These are phyloP conservation scores for Penicillium concentricum DNA, from an alignment of 2,329 filamentous ascomycete species.

Conservation along the genomic window DNA sequence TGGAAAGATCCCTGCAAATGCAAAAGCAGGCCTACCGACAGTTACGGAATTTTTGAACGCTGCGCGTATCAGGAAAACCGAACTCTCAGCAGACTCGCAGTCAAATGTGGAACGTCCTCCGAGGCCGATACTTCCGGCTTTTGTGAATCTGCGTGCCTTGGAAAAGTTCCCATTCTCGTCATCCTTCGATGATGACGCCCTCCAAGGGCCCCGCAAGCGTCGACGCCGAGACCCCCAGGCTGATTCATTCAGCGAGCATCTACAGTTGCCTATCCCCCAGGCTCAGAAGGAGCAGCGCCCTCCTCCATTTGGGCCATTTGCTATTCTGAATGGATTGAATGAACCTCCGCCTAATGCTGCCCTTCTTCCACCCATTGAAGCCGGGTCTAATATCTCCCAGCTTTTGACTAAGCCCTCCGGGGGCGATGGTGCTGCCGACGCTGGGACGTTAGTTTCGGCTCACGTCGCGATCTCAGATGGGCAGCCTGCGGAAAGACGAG, in stretches of 20 bases:
- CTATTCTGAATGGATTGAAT: constrained; percentile 59
- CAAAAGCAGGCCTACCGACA: constrained; percentile 29
- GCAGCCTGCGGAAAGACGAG: constrained; percentile 30
- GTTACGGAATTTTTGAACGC: constrained; percentile 38
- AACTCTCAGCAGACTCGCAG: constrained; percentile 30
- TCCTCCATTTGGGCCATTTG: constrained; percentile 46
- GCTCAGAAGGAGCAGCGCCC: constrained; percentile 46
- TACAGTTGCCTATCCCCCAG: constrained; percentile 50
- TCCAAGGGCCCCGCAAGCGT: constrained; percentile 42
- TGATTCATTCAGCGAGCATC: constrained; percentile 45
- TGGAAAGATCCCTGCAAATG: constrained; percentile 35
- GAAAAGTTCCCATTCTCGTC: constrained; percentile 45
- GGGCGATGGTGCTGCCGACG: constrained; percentile 25
- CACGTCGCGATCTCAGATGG: constrained; percentile 19
- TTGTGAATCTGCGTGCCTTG: constrained; percentile 49
- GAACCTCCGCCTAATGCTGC: constrained; percentile 63
- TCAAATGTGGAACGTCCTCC: constrained; percentile 39
- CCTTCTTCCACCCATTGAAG: constrained; percentile 60
- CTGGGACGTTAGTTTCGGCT: constrained; percentile 15
- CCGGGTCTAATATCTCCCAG: constrained; percentile 41
- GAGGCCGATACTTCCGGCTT: constrained; percentile 45
- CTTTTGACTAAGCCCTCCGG: constrained; percentile 38
- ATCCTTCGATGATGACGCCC: constrained; percentile 37
- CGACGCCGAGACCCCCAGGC: constrained; percentile 43
- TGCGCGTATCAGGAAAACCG: constrained; percentile 37